Evolutionary conservation across 495 filamentous ascomycete genomes (phyloP).

Genomic region (Annulohypoxylon moriforme): DNA sequence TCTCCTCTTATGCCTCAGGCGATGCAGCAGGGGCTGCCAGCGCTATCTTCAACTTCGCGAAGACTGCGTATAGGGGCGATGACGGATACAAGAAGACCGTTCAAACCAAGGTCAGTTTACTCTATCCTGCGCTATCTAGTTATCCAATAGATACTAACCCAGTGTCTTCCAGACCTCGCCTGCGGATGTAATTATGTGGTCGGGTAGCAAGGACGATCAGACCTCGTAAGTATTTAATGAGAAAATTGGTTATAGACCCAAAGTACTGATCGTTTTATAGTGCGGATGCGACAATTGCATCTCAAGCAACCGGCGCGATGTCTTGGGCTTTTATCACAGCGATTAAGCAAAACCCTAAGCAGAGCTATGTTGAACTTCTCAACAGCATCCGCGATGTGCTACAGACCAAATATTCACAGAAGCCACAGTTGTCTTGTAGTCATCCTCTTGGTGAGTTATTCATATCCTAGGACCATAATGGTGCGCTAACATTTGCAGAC

Average conservation of each 20-base stretch:
- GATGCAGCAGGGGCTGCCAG: constrained; percentile 82
- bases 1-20: constrained; percentile 84
- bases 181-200: constrained; percentile 99
- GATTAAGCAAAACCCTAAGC: constrained; percentile 91
- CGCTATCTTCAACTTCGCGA: constrained; percentile 80
- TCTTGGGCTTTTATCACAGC: constrained; percentile 93
- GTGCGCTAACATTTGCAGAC: constrained; percentile 48
- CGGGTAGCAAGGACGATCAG: constrained; percentile 93
- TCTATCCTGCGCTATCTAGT: background rate
- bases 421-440: constrained; percentile 95
- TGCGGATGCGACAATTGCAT: constrained; percentile 71
- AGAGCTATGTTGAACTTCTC: constrained; percentile 93
- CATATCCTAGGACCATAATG: constrained; percentile 24
- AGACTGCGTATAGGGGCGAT: constrained; percentile 86
- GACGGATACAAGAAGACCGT: constrained; percentile 84
- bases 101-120: constrained; percentile 70
- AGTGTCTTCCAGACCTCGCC: constrained; percentile 70
- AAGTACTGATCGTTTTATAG: constrained; percentile 48
- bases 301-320: constrained; percentile 96
- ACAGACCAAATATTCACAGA: constrained; percentile 87
- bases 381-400: constrained; percentile 95
- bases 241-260: constrained; percentile 31
- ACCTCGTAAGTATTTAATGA: constrained; percentile 74
- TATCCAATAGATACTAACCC: constrained; percentile 39
- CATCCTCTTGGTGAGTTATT: constrained; percentile 84